Evolutionary conservation across 2,329 filamentous ascomycete species (phyloP).

Genomic region (Dryadomyces quercus-mongolicae): DNA sequence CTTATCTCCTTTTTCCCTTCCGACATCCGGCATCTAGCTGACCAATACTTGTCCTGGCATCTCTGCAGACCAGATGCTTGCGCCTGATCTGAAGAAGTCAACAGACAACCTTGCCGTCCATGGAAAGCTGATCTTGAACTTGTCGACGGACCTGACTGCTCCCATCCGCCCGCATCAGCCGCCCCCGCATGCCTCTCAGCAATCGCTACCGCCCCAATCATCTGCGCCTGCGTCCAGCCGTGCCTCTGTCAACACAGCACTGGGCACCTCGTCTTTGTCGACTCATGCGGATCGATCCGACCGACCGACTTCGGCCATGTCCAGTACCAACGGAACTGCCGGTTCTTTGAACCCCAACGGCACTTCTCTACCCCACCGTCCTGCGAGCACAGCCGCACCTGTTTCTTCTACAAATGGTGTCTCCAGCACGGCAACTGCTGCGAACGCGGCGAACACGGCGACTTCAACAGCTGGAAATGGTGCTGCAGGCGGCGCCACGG

Average conservation of each 20-base stretch:
- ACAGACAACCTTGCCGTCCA: conserved; percentile 97
- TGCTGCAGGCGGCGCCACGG: conserved; percentile 17
- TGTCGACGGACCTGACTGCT: conserved; percentile 76
- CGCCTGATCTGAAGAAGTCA: conserved; percentile 90
- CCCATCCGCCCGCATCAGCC: conserved; percentile 42
- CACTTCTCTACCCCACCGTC: conserved; percentile 28
- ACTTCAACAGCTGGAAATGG: conserved; percentile 8
- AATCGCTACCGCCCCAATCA: conserved; percentile 5
- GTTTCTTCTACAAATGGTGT: conserved; percentile 23
- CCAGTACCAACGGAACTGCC: conserved; percentile 27
- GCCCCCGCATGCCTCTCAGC: conserved; percentile 5
- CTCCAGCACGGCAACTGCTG: conserved; percentile 11
- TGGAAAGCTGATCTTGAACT: conserved; percentile 91
- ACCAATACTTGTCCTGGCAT: conserved; percentile 10
- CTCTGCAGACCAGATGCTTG: conserved; percentile 90
- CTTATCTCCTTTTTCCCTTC: conserved; percentile 2
- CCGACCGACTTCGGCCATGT: conserved; percentile 41
- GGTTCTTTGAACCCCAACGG: conserved; percentile 26
- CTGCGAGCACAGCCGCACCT: conserved; percentile 30
- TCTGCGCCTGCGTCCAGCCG: conserved; percentile 28
- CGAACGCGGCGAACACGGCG: not conserved
- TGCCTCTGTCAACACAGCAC: conserved; percentile 27
- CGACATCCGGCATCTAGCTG: conserved; percentile 7
- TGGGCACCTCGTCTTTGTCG: conserved; percentile 31
- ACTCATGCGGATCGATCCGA: conserved; percentile 30